Base-by-base conservation (phyloP, 352 stramenopile species). In the Discostella stelligera region DNA sequence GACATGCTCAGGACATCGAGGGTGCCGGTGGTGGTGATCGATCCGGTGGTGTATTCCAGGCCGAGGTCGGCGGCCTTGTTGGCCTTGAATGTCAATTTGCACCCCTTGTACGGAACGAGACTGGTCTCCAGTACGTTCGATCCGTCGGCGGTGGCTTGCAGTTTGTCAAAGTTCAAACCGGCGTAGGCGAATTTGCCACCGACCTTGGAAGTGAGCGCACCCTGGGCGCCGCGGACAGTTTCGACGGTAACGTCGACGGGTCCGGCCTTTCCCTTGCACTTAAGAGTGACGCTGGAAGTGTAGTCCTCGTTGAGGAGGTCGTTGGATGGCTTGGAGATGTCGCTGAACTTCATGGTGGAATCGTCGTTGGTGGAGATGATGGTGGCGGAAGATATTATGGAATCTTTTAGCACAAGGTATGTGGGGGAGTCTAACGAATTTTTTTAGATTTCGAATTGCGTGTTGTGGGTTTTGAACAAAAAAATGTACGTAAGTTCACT, bases 301-400 rank as follows among this genome's bases (percentile, higher is more conserved):
- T 90, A 94, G 72, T 94, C 88, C 48, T 94, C 84, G 50, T 71
- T 84, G 75, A 94, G 83, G 68, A 92, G 79, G 74, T 92, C 85
- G 44, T 72, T 89, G 39, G 82, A 63, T 73, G 60, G 69, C 71
- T 91, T 93, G 69, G 79, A 70, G 66, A 93, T 78, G 68, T 93
- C 87, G 71, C 79, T 68, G 65, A 91, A 93, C 70, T 90, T 91
- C 85, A 91, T 91, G 54, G 50, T 91, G 64, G 65, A 70, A 71
- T 50, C 48, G 14, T 23, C 20, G 44, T n/a, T 18, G 61, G 58
- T 55, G 56, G 53, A 58, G 37, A 14, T 14, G 37, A 10, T 10
- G 37, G 37, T 14, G 37, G 37, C 37, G 37, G 37, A 44, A 44
- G 37, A 44, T 44, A 44, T 44, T 44, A 44, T 10, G 37, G 37